A percentile compares a stretch with the other conserved stretches of the same genome.
These are phyloP conservation scores for Pseudocercospora musae DNA, from an alignment of 2,329 filamentous ascomycete genomes.

Conservation along the genomic window DNA sequence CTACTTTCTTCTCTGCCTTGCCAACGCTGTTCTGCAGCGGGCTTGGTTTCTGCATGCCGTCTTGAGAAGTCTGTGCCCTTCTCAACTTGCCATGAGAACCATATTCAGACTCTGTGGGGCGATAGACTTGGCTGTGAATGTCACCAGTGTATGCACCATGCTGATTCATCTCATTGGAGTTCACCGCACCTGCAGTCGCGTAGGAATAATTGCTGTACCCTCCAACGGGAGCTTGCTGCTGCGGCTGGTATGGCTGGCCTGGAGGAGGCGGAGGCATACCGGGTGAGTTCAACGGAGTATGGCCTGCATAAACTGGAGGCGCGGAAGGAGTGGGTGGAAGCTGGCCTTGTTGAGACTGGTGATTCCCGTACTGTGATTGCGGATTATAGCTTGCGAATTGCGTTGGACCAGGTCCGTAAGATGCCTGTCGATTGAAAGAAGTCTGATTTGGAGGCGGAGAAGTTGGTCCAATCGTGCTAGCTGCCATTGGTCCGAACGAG, in stretches of 20 bases:
- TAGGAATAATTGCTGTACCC: conserved; percentile 58
- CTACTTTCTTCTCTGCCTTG: conserved; percentile 18
- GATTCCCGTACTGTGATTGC: conserved; percentile 25
- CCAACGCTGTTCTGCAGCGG: conserved; percentile 12
- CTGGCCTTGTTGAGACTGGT: conserved; percentile 27
- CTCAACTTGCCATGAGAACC: conserved; percentile 2
- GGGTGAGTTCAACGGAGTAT: conserved; percentile 40
- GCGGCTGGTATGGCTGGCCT: conserved; percentile 29
- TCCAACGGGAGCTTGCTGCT: conserved; percentile 28
- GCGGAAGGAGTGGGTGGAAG: conserved; percentile 35
- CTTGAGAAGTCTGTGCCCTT: conserved; percentile 11
- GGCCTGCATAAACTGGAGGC: conserved; percentile 34
- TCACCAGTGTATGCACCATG: conserved; percentile 45
- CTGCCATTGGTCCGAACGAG: conserved; percentile 26
- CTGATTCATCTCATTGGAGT: conserved; percentile 16
- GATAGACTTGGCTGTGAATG: conserved; percentile 67
- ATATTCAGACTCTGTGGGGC: conserved; percentile 61
- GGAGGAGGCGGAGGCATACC: conserved; percentile 37
- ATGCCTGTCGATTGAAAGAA: conserved; percentile 35
- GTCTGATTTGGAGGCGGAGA: conserved; percentile 30
- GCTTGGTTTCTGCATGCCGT: conserved; percentile 8
- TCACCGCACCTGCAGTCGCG: conserved; percentile 31
- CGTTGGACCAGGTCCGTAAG: conserved; percentile 21
- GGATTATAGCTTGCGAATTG: conserved; percentile 40
- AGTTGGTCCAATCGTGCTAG: conserved; percentile 19